Percentiles rank a stretch among this genome's conserved stretches.
Conservation (phyloP, 1,139 yeast species). For the Arxiozyma telluris region DNA sequence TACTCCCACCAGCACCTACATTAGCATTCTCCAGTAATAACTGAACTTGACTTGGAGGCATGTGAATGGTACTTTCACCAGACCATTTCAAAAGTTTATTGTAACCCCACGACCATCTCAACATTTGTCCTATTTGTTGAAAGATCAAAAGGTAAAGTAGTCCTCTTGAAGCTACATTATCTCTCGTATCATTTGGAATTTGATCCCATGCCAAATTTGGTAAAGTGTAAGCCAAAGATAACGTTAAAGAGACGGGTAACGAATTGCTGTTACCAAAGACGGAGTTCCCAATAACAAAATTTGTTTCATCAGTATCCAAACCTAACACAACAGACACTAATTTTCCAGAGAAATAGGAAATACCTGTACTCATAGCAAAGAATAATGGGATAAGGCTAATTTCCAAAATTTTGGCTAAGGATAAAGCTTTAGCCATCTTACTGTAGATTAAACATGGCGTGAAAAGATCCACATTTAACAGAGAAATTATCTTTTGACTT, state of each 20-base stretch:
- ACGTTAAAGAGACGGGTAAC: constrained; percentile 63
- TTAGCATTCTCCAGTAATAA: constrained; percentile 10
- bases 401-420: constrained; percentile 54
- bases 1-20: constrained; percentile 1
- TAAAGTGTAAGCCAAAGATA: constrained; percentile 59
- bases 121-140: constrained; percentile 69
- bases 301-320: constrained; percentile 56
- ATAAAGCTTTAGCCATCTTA: constrained; percentile 60
- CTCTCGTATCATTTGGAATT: constrained; percentile 51
- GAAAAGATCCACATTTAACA: constrained; percentile 61
- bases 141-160: constrained; percentile 60
- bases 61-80: constrained; percentile 28
- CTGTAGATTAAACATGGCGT: constrained; percentile 72
- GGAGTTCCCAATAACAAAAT: constrained; percentile 73
- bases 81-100: constrained; percentile 48
- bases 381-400: constrained; percentile 59
- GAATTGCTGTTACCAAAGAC: constrained; percentile 79
- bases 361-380: constrained; percentile 51
- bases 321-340: constrained; percentile 38
- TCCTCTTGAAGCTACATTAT: constrained; percentile 66
- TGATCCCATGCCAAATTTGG: constrained; percentile 72
- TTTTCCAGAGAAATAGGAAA: constrained; percentile 47
- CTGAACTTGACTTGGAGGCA: constrained; percentile 25
- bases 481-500: constrained; percentile 54
- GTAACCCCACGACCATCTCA: constrained; percentile 80